Conservation (phyloP, 345 rosid genomes). For the Punica granatum region DNA sequence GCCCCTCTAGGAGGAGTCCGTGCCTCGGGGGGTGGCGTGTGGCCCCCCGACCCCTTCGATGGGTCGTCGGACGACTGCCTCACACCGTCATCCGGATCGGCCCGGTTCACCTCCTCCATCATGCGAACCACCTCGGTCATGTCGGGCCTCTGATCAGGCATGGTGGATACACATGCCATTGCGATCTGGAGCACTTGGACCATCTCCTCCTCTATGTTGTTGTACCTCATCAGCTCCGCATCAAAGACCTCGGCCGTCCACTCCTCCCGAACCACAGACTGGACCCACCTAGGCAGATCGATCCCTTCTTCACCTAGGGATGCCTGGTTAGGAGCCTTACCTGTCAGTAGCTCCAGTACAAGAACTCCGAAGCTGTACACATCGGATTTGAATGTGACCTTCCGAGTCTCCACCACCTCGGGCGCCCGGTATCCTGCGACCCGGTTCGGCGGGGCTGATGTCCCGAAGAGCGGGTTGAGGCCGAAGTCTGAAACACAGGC, state of each 20-base stretch:
- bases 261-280: constrained; percentile 88
- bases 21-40: constrained; percentile 57
- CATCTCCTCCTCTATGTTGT: constrained; percentile 90
- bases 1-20: constrained; percentile 46
- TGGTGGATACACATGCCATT: constrained; percentile 73
- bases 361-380: constrained; percentile 89
- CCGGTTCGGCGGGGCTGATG: constrained; percentile 51
- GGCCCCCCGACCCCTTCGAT: constrained; percentile 70
- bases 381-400: constrained; percentile 71
- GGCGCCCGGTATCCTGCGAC: constrained; percentile 88
- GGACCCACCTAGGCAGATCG: constrained; percentile 88
- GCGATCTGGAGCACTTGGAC: constrained; percentile 91
- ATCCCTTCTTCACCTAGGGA: constrained; percentile 88
- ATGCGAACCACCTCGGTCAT: constrained; percentile 78
- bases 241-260: constrained; percentile 99
- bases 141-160: constrained; percentile 83
- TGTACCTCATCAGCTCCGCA: constrained; percentile 68
- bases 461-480: constrained; percentile 56
- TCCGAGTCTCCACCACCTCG: constrained; percentile 66
- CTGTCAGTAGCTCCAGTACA: constrained; percentile 70
- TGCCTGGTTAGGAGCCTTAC: constrained; percentile 86
- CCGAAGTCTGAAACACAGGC: constrained; percentile 66
- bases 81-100: constrained; percentile 69
- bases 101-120: constrained; percentile 80
- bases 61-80: constrained; percentile 88